Evolutionary conservation across 2,329 filamentous ascomycete species (phyloP).

Genomic region (Xylaria sp.): DNA sequence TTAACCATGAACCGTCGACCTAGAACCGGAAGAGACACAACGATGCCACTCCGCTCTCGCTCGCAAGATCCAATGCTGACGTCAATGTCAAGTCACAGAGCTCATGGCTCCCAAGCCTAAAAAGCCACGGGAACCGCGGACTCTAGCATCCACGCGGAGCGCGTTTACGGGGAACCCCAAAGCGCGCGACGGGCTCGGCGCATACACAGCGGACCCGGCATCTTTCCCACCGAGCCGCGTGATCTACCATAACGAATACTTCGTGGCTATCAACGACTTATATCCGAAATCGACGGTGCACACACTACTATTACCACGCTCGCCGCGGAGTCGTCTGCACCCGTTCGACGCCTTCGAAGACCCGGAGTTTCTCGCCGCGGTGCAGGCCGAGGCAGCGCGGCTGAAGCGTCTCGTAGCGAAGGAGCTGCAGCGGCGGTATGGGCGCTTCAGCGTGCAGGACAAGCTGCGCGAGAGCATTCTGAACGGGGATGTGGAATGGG

Average conservation of each 20-base stretch:
- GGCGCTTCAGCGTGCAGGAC: slow-evolving; percentile 71
- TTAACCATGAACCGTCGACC: not conserved
- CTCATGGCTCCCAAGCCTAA: slow-evolving; percentile 65
- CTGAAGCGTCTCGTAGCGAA: slow-evolving; percentile 75
- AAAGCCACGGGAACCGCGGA: slow-evolving; percentile 42
- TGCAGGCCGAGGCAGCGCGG: slow-evolving; percentile 69
- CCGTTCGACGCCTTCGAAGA: slow-evolving; percentile 84
- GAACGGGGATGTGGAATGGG: slow-evolving; percentile 63
- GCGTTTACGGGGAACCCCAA: slow-evolving; percentile 49
- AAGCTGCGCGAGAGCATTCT: slow-evolving; percentile 73
- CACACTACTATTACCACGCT: slow-evolving; percentile 84
- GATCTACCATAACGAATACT: slow-evolving; percentile 74
- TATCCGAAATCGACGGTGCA: slow-evolving; percentile 90
- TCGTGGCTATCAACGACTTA: slow-evolving; percentile 82
- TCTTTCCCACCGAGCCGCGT: slow-evolving; percentile 68
- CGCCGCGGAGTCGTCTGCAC: slow-evolving; percentile 69
- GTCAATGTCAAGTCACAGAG: slow-evolving; percentile 56
- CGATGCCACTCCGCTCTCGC: not conserved
- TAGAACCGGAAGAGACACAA: too few relatives aligned
- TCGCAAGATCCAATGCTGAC: slow-evolving; percentile 13
- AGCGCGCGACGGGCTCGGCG: slow-evolving; percentile 69
- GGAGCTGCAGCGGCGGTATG: slow-evolving; percentile 78
- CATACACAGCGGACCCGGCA: slow-evolving; percentile 73
- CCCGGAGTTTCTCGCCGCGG: slow-evolving; percentile 71
- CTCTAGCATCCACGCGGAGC: slow-evolving; percentile 37